These are phyloP conservation scores for Cymbomonas tetramitiformis DNA, from an alignment of 139 green algal genomes.

Conservation along the genomic window DNA sequence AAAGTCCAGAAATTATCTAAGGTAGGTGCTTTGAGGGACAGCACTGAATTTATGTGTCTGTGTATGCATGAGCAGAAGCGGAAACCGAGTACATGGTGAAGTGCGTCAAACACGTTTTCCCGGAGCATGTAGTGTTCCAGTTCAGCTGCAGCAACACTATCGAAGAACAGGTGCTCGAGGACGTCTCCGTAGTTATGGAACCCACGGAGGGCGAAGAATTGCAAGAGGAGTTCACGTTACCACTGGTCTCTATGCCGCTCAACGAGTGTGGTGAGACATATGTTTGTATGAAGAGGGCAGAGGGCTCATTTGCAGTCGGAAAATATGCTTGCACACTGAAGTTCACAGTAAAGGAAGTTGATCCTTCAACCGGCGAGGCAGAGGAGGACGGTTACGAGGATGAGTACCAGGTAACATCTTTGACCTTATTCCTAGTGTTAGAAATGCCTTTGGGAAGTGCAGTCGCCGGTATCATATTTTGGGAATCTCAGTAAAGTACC, in stretches of 20 bases:
- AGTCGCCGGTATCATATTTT: no score
- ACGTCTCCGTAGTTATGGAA: conserved; percentile 80
- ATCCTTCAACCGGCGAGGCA: conserved; percentile 61
- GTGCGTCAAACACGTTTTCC: conserved; percentile 81
- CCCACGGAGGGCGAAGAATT: conserved; percentile 55
- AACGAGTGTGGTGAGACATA: conserved; percentile 6
- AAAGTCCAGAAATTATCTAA: no score
- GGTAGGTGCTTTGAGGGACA: no score
- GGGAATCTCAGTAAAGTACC: no score
- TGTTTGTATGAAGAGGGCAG: conserved; percentile 34
- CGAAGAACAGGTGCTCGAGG: conserved; percentile 77
- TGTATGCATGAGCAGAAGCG: no score
- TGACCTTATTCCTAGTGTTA: no score
- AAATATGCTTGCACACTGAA: conserved; percentile 60
- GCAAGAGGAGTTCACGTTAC: conserved; percentile 57
- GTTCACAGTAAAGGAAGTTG: conserved; percentile 95
- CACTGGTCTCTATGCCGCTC: conserved; percentile 58
- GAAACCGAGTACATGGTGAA: conserved; percentile 51
- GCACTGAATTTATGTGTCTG: no score
- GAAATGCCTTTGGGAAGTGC: no score
- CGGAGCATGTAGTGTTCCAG: conserved; percentile 71
- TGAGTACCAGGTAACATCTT: conserved; percentile 96
- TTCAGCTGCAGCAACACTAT: conserved; percentile 98
- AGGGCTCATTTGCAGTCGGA: conserved; percentile 38
- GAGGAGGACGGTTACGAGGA: conserved; percentile 71